Evolutionary conservation across 768 basidiomycete genomes (phyloP).

Genomic region (Termitomyces heimii): DNA sequence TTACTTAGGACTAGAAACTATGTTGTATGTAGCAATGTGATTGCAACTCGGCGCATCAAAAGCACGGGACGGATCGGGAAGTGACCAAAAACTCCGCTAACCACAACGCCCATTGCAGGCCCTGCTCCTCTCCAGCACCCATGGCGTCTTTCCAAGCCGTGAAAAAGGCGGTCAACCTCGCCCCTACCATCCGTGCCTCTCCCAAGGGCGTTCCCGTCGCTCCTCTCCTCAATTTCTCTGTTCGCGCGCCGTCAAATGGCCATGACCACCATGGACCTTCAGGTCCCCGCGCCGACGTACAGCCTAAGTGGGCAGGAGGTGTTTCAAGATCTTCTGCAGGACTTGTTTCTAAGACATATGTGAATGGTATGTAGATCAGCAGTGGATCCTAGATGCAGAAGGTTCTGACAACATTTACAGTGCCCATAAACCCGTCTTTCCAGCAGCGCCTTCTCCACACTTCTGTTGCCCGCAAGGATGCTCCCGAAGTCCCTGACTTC

Average conservation of each 20-base stretch:
- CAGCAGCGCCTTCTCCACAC: slow-evolving; percentile 77
- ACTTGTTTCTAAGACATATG: slow-evolving; percentile 58
- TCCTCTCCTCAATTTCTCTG: slow-evolving; percentile 68
- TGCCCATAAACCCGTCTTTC: slow-evolving; percentile 45
- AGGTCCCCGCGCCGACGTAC: slow-evolving; percentile 54
- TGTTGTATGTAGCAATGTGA: not conserved
- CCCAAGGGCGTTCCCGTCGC: slow-evolving; percentile 77
- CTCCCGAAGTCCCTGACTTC: slow-evolving; percentile 87
- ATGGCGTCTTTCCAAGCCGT: slow-evolving; percentile 71
- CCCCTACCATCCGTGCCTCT: slow-evolving; percentile 75
- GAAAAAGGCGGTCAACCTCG: slow-evolving; percentile 78
- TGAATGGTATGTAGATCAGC: slow-evolving; percentile 44
- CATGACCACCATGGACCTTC: slow-evolving; percentile 54
- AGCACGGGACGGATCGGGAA: slow-evolving; percentile 38
- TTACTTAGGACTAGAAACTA: slow-evolving; percentile 1
- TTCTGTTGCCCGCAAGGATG: slow-evolving; percentile 59
- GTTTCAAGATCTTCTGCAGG: slow-evolving; percentile 44
- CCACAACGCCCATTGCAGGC: slow-evolving; percentile 17
- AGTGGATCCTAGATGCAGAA: slow-evolving; percentile 5
- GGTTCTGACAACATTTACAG: slow-evolving; percentile 23
- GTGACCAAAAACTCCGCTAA: slow-evolving; percentile 28
- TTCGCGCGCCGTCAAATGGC: slow-evolving; percentile 52
- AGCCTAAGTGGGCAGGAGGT: slow-evolving; percentile 60
- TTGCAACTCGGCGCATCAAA: not conserved
- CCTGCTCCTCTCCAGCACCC: slow-evolving; percentile 24